Evolutionary conservation across 1,284 basidiomycete species (phyloP), one percentile per base, ranked within the genome.

Genomic region (Apiotrichum porosum): DNA sequence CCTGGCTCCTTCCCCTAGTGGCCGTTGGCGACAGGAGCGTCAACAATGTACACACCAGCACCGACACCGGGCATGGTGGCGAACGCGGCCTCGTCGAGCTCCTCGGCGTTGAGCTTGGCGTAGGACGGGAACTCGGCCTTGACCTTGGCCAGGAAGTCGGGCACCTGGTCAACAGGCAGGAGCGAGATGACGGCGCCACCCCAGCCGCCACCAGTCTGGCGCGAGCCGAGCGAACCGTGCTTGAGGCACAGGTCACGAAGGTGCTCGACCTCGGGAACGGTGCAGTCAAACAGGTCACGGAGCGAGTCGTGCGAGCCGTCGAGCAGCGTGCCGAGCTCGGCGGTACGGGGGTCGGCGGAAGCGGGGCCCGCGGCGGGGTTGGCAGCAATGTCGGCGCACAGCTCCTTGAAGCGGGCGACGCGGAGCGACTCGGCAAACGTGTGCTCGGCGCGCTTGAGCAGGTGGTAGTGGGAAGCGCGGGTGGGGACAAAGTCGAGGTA

Each of bases 101-200:
- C 75, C n/a, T 82, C 81, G 15, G 78, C 79, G 36, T 78, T 76
- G 26, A 92, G 68, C 8, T 74, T 73, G 47, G 76, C 76, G 69
- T 85, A 91, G 10, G 81, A 79, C 18, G 66, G 71, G 65, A 88
- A 92, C 15, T 72, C 71, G 18, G 73, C 72, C 65, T 76, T 80
- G 21, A 92, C 74, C 51, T 77, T 75, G 51, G 74, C 65, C 40
- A 91, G 83, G 64, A 93, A 91, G n/a, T 63, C 55, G 0, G 80
- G 77, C 3, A 88, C 85, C 31, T 79, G 63, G n/a, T 76, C 71
- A 58, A 85, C 83, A 8, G 81, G 78, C 3, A 93, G 84, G 17
- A 93, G 78, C 15, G 86, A 88, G 19, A 93, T 85, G 0, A 85
- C 86, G 58, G 87, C 90, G 12, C 90, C 90, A 42, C 90, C 90